Conservation (phyloP, 2,329 filamentous ascomycete species). For the Colletotrichum somersetense region DNA sequence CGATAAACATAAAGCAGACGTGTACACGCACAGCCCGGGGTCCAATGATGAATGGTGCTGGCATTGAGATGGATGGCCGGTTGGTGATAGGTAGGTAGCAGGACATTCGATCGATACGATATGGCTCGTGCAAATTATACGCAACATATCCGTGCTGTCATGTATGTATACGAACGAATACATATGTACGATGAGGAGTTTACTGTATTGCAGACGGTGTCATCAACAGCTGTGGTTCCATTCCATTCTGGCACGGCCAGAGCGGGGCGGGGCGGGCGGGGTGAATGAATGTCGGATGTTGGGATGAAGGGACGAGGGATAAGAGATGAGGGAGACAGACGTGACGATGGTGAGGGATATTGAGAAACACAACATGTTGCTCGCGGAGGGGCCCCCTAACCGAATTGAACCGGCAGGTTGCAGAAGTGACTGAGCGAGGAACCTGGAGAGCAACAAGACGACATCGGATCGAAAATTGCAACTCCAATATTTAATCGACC, state of each 20-base stretch:
- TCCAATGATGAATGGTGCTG: slow-evolving; percentile 8
- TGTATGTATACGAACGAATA: neutral
- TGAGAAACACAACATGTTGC: slow-evolving; percentile 8
- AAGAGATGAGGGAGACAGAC: neutral
- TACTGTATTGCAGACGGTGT: neutral
- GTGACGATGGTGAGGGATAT: slow-evolving; percentile 32
- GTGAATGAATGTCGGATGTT: slow-evolving; percentile 12
- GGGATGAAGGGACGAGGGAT: slow-evolving; percentile 23
- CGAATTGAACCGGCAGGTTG: slow-evolving; percentile 15
- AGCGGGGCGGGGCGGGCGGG: slow-evolving; percentile 31
- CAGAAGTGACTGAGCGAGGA: neutral
- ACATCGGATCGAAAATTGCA: slow-evolving; percentile 3
- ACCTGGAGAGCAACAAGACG: neutral
- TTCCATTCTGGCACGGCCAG: slow-evolving; percentile 33
- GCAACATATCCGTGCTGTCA: neutral
- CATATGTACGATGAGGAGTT: neutral
- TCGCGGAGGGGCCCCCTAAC: slow-evolving; percentile 1
- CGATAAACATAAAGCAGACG: neutral
- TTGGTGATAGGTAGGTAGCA: neutral
- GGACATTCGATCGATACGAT: neutral
- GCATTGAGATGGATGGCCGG: slow-evolving; percentile 9
- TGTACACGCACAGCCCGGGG: slow-evolving; percentile 3
- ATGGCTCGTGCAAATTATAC: slow-evolving; percentile 9
- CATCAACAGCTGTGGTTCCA: slow-evolving; percentile 25
- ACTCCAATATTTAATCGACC: slow-evolving; percentile 28